Conservation (phyloP, 257 asterid genomes). For the Solanum sitiens region DNA sequence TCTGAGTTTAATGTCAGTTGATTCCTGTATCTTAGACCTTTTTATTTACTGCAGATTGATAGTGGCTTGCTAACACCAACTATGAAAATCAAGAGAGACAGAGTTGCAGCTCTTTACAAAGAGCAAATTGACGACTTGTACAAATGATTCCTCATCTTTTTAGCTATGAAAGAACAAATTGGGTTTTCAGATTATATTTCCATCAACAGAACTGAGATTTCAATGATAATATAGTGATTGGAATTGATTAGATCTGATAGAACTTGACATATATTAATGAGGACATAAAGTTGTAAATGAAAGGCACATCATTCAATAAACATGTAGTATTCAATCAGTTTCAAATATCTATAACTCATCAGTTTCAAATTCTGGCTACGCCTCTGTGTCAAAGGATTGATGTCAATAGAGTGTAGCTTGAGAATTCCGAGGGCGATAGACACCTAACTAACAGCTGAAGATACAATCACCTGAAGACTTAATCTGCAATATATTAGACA, state of each 20-base stretch:
- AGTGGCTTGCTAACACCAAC: constrained; percentile 88
- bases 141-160: background rate
- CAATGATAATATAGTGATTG: background rate
- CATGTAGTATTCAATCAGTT: background rate
- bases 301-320: background rate
- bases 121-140: constrained; percentile 56
- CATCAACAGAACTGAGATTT: background rate
- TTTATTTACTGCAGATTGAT: constrained; percentile 51
- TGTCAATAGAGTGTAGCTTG: background rate
- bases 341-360: background rate
- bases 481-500: background rate
- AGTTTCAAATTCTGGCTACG: no score
- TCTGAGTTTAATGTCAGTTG: background rate
- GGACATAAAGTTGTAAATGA: background rate
- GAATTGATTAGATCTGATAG: background rate
- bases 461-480: constrained; percentile 33
- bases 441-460: background rate
- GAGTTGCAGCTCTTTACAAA: constrained; percentile 44
- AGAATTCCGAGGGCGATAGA: background rate
- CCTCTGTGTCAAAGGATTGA: background rate
- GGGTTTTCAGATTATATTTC: background rate
- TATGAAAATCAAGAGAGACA: constrained; percentile 81
- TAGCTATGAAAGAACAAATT: background rate
- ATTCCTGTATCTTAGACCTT: background rate
- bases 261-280: background rate